Evolutionary conservation across 495 filamentous ascomycete species (phyloP).

Genomic region (Trichoderma erinaceum): DNA sequence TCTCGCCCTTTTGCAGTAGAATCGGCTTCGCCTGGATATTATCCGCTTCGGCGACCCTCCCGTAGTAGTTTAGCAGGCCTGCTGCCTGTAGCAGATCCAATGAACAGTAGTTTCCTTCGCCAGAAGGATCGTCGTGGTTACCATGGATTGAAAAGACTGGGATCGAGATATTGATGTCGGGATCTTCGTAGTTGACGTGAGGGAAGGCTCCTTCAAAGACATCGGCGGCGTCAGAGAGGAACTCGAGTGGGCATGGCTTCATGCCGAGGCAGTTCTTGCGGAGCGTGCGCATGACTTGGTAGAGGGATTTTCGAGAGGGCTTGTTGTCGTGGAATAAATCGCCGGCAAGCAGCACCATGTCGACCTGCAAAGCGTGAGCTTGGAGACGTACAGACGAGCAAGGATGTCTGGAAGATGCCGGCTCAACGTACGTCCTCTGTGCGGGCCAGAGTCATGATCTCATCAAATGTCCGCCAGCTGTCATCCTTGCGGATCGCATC

Average conservation of each 20-base stretch:
- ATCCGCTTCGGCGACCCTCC: slow-evolving; percentile 82
- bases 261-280: slow-evolving; percentile 90
- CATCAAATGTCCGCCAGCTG: slow-evolving; percentile 94
- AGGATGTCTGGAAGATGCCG: background rate
- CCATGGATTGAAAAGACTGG: slow-evolving; percentile 98
- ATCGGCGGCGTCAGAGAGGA: slow-evolving; percentile 86
- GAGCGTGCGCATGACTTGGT: slow-evolving; percentile 90
- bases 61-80: slow-evolving; percentile 93
- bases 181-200: slow-evolving; percentile 95
- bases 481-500: slow-evolving; percentile 91
- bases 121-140: slow-evolving; percentile 96
- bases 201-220: slow-evolving; percentile 79
- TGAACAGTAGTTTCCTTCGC: slow-evolving; percentile 82
- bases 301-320: slow-evolving; percentile 92
- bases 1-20: slow-evolving; percentile 85
- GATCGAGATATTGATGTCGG: slow-evolving; percentile 95
- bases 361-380: slow-evolving; percentile 40
- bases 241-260: slow-evolving; percentile 91
- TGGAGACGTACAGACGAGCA: background rate
- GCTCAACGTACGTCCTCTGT: slow-evolving; percentile 59
- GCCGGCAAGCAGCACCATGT: slow-evolving; percentile 92
- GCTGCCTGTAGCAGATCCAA: slow-evolving; percentile 88
- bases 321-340: slow-evolving; percentile 99
- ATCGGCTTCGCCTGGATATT: slow-evolving; percentile 88
- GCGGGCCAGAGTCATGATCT: slow-evolving; percentile 87